Conservation (phyloP, 805 yeast genomes). For the Teunomyces panamensis region DNA sequence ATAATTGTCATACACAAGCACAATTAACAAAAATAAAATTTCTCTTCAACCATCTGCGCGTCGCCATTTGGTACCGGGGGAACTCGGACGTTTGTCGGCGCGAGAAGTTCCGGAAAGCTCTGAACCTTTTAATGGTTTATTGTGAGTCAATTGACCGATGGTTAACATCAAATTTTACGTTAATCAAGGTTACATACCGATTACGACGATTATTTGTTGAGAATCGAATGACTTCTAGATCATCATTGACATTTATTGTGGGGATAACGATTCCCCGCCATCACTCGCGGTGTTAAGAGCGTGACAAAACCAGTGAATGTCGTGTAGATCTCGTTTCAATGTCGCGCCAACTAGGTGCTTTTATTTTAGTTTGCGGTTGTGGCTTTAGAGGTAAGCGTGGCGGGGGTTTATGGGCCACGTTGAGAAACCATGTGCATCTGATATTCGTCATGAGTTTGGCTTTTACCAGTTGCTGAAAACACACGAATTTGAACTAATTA, state of each 20-base stretch:
- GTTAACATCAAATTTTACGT: no score
- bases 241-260: background rate
- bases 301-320: background rate
- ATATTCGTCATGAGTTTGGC: no score
- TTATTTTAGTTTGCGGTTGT: background rate
- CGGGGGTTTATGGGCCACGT: background rate
- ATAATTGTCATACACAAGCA: background rate
- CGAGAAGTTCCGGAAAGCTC: background rate
- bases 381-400: background rate
- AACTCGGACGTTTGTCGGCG: slow-evolving; percentile 1
- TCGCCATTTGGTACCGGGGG: background rate
- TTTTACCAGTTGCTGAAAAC: no score
- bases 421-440: background rate
- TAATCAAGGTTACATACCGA: no score
- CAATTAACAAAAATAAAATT: background rate
- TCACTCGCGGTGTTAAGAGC: slow-evolving; percentile 1
- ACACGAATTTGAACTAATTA: no score
- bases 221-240: background rate
- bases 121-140: no score
- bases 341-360: background rate
- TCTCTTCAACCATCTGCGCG: background rate
- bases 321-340: background rate
- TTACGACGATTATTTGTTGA: background rate
- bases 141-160: no score
- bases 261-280: slow-evolving; percentile 1